Evolutionary conservation across 2,329 filamentous ascomycete species (phyloP).

Genomic region (Beauveria medogensis): DNA sequence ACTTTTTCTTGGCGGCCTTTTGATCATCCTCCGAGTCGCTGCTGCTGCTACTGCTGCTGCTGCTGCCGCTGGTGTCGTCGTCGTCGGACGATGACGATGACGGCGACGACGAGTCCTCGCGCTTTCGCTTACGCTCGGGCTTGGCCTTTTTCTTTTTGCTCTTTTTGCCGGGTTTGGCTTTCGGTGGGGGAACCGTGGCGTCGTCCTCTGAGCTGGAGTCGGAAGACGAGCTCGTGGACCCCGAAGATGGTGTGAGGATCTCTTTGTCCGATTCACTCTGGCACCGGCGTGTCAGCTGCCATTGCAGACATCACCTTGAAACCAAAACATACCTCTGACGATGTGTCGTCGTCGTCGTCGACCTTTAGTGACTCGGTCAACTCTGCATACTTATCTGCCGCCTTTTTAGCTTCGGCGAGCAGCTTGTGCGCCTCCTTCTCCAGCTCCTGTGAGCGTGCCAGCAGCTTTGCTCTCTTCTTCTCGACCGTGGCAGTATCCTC

Average conservation of each 20-base stretch:
- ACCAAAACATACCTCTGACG: constrained; percentile 14
- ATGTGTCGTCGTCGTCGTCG: neutral
- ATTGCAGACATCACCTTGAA: neutral
- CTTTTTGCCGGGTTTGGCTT: constrained; percentile 12
- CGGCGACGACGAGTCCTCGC: neutral
- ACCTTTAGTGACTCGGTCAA: constrained; percentile 15
- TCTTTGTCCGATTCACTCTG: constrained; percentile 2
- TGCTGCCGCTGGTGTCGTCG: neutral
- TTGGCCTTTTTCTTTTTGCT: constrained; percentile 13
- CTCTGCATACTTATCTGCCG: constrained; percentile 20
- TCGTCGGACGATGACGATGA: neutral
- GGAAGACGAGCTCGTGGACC: neutral
- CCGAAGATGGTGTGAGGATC: neutral
- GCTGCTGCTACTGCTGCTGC: neutral
- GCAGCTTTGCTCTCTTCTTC: constrained; percentile 30
- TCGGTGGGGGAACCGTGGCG: constrained; percentile 11
- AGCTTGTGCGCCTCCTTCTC: constrained; percentile 33
- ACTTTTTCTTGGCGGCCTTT: constrained; percentile 1
- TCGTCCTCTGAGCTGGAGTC: constrained; percentile 17
- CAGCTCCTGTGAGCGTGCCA: constrained; percentile 31
- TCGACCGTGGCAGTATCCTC: constrained; percentile 16
- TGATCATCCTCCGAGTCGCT: constrained; percentile 12
- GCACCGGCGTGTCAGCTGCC: neutral
- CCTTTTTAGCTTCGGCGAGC: constrained; percentile 30
- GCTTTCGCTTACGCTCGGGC: constrained; percentile 12